phyloP scores from a whole-genome alignment of 768 basidiomycete species.

The Postia placenta region DNA sequence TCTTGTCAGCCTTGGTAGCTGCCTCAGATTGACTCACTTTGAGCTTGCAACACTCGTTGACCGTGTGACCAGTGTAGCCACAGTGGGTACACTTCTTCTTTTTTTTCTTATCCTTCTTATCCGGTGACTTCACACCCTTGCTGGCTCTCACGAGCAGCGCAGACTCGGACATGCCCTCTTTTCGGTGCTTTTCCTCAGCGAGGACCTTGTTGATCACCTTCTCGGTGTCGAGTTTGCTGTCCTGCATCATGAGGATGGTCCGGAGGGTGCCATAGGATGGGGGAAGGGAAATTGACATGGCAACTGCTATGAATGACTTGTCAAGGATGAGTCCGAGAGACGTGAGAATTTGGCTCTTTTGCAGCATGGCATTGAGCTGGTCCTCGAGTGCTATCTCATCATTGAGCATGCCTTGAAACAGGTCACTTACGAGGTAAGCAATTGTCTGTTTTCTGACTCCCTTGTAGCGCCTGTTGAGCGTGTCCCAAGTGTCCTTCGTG shows the following conservation, averaged over 20 bases:
- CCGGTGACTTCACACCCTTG: conserved; percentile 2
- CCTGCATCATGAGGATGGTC: conserved; percentile 15
- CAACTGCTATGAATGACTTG: conserved; percentile 16
- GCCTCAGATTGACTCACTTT: too few relatives aligned
- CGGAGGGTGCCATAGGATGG: too few relatives aligned
- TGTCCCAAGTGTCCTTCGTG: conserved; percentile 17
- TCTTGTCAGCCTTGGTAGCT: too few relatives aligned
- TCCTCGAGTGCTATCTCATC: conserved; percentile 12
- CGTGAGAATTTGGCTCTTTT: conserved; percentile 11
- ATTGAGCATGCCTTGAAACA: conserved; percentile 17
- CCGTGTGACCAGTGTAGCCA: too few relatives aligned
- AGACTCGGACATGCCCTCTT: not conserved
- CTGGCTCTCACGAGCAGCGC: not conserved
- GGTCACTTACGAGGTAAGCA: conserved; percentile 18
- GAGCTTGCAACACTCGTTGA: too few relatives aligned
- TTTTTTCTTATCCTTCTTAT: conserved; percentile 3
- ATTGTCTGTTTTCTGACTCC: conserved; percentile 19
- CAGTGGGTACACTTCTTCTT: conserved; percentile 2
- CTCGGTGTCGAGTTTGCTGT: conserved; percentile 5
- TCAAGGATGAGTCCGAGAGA: conserved; percentile 14
- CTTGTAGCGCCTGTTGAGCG: conserved; percentile 15
- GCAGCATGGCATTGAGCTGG: conserved; percentile 18
- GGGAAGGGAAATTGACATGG: conserved; percentile 19
- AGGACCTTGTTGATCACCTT: conserved; percentile 7
- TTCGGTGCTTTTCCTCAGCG: conserved; percentile 10